phyloP scores from a whole-genome alignment of 345 rosid species.

The Schrenkiella parvula region DNA sequence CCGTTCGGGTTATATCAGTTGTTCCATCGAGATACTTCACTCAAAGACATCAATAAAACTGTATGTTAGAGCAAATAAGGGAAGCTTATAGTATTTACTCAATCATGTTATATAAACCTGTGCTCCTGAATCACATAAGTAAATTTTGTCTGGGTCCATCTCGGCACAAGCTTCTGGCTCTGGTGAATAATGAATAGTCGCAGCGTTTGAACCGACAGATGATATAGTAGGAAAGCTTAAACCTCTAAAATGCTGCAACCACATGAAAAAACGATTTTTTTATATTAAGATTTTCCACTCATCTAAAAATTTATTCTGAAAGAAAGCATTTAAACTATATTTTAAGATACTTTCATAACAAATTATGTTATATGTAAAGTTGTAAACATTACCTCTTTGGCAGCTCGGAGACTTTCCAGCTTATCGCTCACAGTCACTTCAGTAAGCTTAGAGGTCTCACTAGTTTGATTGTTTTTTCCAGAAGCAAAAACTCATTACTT shows the following conservation, averaged over 20 bases:
- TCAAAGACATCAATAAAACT: constrained; percentile 21
- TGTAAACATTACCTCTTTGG: constrained; percentile 62
- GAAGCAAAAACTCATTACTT: background rate
- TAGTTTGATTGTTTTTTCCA: constrained; percentile 28
- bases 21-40: constrained; percentile 92
- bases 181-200: constrained; percentile 85
- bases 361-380: background rate
- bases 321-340: background rate
- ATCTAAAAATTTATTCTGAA: background rate
- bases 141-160: constrained; percentile 72
- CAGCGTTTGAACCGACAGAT: constrained; percentile 92
- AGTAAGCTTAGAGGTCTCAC: constrained; percentile 59
- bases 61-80: constrained; percentile 2
- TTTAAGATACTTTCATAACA: background rate
- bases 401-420: constrained; percentile 80
- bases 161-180: constrained; percentile 75
- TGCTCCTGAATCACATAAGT: constrained; percentile 95
- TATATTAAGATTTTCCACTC: background rate
- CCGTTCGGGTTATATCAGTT: constrained; percentile 92
- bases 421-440: constrained; percentile 75
- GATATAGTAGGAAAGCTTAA: constrained; percentile 97
- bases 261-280: background rate
- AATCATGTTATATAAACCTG: constrained; percentile 51
- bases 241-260: constrained; percentile 85
- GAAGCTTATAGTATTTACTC: background rate